Evolutionary conservation across 2,329 filamentous ascomycete species (phyloP).

Genomic region (Epichloe bromicola): DNA sequence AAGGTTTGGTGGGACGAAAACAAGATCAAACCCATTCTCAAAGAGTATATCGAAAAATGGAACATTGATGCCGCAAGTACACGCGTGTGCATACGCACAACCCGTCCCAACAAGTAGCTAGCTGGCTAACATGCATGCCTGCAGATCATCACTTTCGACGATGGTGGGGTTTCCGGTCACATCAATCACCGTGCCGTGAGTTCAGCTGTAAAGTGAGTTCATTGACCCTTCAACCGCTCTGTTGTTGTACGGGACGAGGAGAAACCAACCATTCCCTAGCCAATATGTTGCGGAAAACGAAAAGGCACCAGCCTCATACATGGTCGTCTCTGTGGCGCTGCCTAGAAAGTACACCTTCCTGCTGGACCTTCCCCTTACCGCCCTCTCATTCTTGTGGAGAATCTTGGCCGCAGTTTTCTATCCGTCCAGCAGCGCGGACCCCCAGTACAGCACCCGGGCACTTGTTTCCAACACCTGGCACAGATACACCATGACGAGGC

Average conservation of each 20-base stretch:
- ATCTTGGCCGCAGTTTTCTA: constrained; percentile 10
- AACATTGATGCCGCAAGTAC: constrained; percentile 21
- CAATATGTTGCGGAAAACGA: constrained; percentile 16
- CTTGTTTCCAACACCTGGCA: constrained; percentile 24
- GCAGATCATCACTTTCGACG: constrained; percentile 27
- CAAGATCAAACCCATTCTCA: constrained; percentile 19
- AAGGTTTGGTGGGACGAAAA: constrained; percentile 24
- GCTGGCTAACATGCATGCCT: constrained; percentile 3
- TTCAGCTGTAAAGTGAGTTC: constrained; percentile 22
- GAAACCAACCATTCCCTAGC: constrained; percentile 6
- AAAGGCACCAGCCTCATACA: constrained; percentile 20
- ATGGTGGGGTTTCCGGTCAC: constrained; percentile 26
- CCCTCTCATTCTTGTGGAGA: constrained; percentile 20
- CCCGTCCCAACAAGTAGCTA: neutral
- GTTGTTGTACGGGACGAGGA: neutral
- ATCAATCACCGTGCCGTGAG: constrained; percentile 27
- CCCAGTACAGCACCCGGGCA: constrained; percentile 14
- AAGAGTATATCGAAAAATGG: constrained; percentile 23
- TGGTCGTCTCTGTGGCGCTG: constrained; percentile 22
- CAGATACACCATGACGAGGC: constrained; percentile 21
- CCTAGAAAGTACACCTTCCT: constrained; percentile 26
- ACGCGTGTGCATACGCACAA: neutral
- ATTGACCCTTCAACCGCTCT: neutral
- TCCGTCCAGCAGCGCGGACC: constrained; percentile 7
- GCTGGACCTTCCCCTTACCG: constrained; percentile 23